phyloP scores from a whole-genome alignment of 495 filamentous ascomycete species.

The Polyplosphaeria fusca region DNA sequence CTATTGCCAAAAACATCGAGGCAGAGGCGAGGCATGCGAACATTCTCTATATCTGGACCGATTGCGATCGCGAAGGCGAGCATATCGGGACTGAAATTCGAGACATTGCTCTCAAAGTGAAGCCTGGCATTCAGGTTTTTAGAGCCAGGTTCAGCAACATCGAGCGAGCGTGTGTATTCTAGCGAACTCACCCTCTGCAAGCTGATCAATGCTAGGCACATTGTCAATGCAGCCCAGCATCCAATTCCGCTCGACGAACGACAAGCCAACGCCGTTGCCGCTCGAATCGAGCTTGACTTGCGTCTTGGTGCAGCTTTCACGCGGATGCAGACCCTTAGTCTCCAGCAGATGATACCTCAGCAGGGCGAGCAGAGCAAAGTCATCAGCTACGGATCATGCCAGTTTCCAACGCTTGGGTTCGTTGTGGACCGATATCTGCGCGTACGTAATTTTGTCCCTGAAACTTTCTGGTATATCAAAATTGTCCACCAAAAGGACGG shows the following conservation, averaged over 20 bases:
- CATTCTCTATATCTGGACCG: conserved; percentile 92
- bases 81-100: conserved; percentile 94
- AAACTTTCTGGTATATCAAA: conserved; percentile 88
- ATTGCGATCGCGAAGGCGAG: conserved; percentile 97
- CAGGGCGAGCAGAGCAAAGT: conserved; percentile 49
- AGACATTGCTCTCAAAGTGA: conserved; percentile 70
- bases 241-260: conserved; percentile 76
- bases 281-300: conserved; percentile 88
- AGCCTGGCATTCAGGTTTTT: conserved; percentile 71
- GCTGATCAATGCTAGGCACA: conserved; percentile 55
- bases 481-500: conserved; percentile 73
- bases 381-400: conserved; percentile 93
- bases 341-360: conserved; percentile 63
- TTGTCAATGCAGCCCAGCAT: conserved; percentile 75
- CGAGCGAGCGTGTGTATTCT: conserved; percentile 69
- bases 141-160: conserved; percentile 93
- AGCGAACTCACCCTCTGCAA: conserved; percentile 1
- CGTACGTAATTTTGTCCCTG: conserved; percentile 89
- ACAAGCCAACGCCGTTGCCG: conserved; percentile 83
- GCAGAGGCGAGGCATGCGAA: conserved; percentile 64
- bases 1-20: conserved; percentile 81
- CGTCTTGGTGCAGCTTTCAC: conserved; percentile 91
- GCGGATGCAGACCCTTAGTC: conserved; percentile 73
- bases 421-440: conserved; percentile 93
- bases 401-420: conserved; percentile 95